Evolutionary conservation across 1,139 yeast genomes (phyloP), one percentile per base, ranked within the genome.

Genomic region (Debaryomyces udenii): DNA sequence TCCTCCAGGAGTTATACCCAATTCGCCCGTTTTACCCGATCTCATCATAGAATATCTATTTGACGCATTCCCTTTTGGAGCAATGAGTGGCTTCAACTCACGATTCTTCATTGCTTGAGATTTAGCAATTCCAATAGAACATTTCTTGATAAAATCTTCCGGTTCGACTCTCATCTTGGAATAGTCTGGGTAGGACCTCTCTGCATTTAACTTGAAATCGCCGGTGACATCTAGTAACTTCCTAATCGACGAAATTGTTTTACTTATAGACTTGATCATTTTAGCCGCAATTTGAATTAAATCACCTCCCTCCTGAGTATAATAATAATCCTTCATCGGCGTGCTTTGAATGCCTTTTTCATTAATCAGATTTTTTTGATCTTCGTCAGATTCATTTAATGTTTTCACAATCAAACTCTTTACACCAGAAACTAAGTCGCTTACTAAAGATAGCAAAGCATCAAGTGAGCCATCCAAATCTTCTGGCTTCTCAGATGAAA

Each of bases 131-230:
- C 89, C 91, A 39, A 70, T 64, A 1, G 93, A 77, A 53, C 90
- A 83, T 46, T 71, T 72, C 43, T 68, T 70, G 27, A 85, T 75
- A 55, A 86, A 85, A n/a, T 72, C 76, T 11, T 70, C 75, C 0
- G 90, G 83, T n/a, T 81, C 74, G 4, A 85, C 73, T 46, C 73
- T 70, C 64, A 82, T 76, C 30, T 61, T 61, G 6, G 74, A 59
- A 49, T 87, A 87, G 57, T 89, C 90, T 1, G 93, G 88, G 55
- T 87, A 88, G 23, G 81, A 73, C 50, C 94, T 70, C 39, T 80
- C 83, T 2, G 74, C 60, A 27, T 83, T 80, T 41, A 89, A 66
- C 53, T 78, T 80, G 61, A 87, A 86, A 56, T 88, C 94, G 17
- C 94, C 91, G 16, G 85, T 78, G 30, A 78, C 62, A 17, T 79